These are phyloP conservation scores for Ascomycota sp. DNA, from an alignment of 2,329 filamentous ascomycete genomes.

Conservation along the genomic window DNA sequence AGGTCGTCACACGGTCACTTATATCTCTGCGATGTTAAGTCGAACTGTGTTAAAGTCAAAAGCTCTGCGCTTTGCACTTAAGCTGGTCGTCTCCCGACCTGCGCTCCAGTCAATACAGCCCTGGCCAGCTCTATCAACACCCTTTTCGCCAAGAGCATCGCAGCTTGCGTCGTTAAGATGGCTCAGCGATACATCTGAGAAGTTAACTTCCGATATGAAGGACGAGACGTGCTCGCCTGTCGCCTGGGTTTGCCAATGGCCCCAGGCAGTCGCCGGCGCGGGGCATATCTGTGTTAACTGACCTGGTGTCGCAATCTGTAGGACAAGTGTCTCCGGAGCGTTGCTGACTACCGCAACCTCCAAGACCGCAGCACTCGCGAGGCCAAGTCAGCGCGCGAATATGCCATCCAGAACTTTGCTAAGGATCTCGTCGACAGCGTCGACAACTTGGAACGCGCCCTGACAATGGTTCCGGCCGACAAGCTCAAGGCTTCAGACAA, in stretches of 20 bases:
- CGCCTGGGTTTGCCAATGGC: conserved; percentile 4
- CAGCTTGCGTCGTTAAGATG: conserved; percentile 19
- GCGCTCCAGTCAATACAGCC: conserved; percentile 17
- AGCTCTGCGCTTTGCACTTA: conserved; percentile 20
- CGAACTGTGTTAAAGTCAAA: conserved; percentile 22
- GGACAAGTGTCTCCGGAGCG: conserved; percentile 86
- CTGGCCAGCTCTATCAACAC: conserved; percentile 12
- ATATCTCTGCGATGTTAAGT: conserved; percentile 20
- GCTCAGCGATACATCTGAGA: conserved; percentile 25
- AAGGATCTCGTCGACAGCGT: conserved; percentile 87
- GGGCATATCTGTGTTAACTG: neutral
- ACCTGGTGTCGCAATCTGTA: conserved; percentile 15
- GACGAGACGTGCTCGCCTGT: conserved; percentile 4
- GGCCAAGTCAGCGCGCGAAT: conserved; percentile 69
- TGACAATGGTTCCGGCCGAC: conserved; percentile 55
- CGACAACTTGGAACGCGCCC: conserved; percentile 91
- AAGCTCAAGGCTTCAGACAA: conserved; percentile 38
- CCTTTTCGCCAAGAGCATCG: conserved; percentile 15
- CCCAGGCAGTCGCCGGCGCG: neutral
- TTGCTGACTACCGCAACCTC: conserved; percentile 95
- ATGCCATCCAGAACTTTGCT: conserved; percentile 89
- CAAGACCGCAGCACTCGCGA: conserved; percentile 89
- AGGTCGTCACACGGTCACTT: neutral
- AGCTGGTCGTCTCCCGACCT: conserved; percentile 15
- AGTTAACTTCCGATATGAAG: conserved; percentile 12